Evolutionary conservation across 257 asterid species (phyloP).

Genomic region (Solanum habrochaites): DNA sequence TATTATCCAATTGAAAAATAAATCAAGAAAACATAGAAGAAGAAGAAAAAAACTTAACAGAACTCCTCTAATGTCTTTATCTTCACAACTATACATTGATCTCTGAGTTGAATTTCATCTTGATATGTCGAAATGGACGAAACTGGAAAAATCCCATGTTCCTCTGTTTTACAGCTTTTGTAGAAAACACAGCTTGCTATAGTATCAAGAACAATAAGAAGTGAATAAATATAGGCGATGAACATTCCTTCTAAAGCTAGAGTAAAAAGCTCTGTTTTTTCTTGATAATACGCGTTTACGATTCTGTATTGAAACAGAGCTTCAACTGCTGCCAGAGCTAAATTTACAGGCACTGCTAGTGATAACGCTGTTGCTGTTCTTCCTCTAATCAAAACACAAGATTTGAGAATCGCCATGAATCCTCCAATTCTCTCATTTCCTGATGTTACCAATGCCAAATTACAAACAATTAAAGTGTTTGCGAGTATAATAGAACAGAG

Average conservation of each 20-base stretch:
- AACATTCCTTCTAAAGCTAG: conserved; percentile 36
- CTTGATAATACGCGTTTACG: conserved; percentile 13
- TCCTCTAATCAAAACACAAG: conserved; percentile 30
- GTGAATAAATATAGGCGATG: conserved; percentile 40
- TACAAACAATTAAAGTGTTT: conserved; percentile 35
- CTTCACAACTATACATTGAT: not conserved
- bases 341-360: conserved; percentile 27
- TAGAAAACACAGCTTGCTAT: conserved; percentile 28
- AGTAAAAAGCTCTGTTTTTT: not conserved
- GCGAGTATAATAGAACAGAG: conserved; percentile 44
- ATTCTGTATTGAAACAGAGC: conserved; percentile 52
- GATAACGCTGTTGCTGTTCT: conserved; percentile 49
- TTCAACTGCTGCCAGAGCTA: conserved; percentile 40
- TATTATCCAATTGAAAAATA: not conserved
- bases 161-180: conserved; percentile 26
- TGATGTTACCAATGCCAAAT: conserved; percentile 35
- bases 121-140: not conserved
- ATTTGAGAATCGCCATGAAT: conserved; percentile 28
- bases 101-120: conserved; percentile 16
- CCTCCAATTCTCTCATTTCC: conserved; percentile 44
- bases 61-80: conserved; percentile 17
- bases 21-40: not conserved
- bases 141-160: not conserved
- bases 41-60: not conserved
- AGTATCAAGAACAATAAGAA: conserved; percentile 39